A percentile compares a stretch with the other conserved stretches of the same genome.
These are phyloP conservation scores for Fusarium sp. DNA, from an alignment of 2,329 filamentous ascomycete genomes.

Conservation along the genomic window DNA sequence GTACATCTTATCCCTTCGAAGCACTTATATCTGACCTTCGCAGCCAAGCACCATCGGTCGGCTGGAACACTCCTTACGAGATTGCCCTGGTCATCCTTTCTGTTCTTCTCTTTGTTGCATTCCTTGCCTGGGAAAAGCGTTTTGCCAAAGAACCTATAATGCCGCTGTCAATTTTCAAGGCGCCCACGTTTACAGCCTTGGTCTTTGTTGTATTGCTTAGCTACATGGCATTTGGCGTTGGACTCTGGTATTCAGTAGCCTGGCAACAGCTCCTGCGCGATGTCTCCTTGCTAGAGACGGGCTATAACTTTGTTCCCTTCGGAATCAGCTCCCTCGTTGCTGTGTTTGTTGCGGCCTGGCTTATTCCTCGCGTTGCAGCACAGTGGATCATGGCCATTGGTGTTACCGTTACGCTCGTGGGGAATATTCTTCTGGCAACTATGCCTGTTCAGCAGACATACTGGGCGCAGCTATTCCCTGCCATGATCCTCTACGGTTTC, in stretches of 20 bases:
- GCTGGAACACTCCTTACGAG: slow-evolving; percentile 61
- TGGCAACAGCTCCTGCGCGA: slow-evolving; percentile 62
- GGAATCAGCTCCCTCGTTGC: slow-evolving; percentile 16
- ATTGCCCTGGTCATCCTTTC: slow-evolving; percentile 58
- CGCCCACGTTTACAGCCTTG: slow-evolving; percentile 60
- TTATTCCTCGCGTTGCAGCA: slow-evolving; percentile 62
- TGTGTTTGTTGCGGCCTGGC: slow-evolving; percentile 53
- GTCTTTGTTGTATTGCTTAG: slow-evolving; percentile 61
- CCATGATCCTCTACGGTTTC: slow-evolving; percentile 51
- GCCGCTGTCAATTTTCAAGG: slow-evolving; percentile 61
- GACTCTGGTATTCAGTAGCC: slow-evolving; percentile 63
- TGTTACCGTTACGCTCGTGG: slow-evolving; percentile 31
- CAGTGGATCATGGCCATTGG: slow-evolving; percentile 65
- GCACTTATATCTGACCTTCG: accelerated
- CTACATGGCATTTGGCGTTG: slow-evolving; percentile 65
- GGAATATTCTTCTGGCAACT: slow-evolving; percentile 53
- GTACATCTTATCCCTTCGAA: not conserved
- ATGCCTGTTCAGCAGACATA: slow-evolving; percentile 62
- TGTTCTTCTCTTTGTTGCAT: slow-evolving; percentile 47
- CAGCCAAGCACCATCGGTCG: slow-evolving; percentile 59
- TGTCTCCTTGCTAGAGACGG: slow-evolving; percentile 50
- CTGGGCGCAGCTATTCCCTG: slow-evolving; percentile 59
- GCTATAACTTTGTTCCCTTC: slow-evolving; percentile 14
- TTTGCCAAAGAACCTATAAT: slow-evolving; percentile 60
- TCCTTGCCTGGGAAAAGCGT: slow-evolving; percentile 61